A percentile compares a stretch with the other conserved stretches of the same genome.
Evolutionary conservation across 208 protist species (phyloP).

Genomic region (Leptomonas seymouri): DNA sequence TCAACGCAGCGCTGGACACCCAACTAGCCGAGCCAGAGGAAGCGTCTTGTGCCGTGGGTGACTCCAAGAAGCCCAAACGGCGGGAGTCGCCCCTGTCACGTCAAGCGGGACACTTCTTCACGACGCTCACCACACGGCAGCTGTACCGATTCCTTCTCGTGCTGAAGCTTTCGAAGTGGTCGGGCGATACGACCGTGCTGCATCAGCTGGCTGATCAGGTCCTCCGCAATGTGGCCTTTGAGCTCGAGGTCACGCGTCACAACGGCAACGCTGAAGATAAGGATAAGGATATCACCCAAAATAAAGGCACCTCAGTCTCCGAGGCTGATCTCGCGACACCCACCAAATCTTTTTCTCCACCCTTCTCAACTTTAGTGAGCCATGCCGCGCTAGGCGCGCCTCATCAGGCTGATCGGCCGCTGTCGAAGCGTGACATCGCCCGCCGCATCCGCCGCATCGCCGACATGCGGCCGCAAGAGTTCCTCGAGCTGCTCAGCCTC

Average conservation of each 20-base stretch:
- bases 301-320: not conserved
- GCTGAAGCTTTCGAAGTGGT: slow-evolving; percentile 55
- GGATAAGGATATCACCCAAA: not conserved
- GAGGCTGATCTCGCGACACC: not conserved
- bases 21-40: slow-evolving; percentile 7
- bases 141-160: slow-evolving; percentile 72
- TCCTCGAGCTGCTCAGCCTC: slow-evolving; percentile 65
- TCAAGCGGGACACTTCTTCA: slow-evolving; percentile 68
- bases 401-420: not conserved
- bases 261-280: not conserved
- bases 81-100: not conserved
- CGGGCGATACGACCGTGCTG: slow-evolving; percentile 41
- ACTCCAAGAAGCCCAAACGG: not conserved
- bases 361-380: not conserved
- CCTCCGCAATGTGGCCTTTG: slow-evolving; percentile 80
- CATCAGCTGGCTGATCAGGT: slow-evolving; percentile 67
- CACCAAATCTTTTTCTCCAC: not conserved
- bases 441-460: slow-evolving; percentile 40
- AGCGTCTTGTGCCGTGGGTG: not conserved
- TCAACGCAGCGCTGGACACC: slow-evolving; percentile 50
- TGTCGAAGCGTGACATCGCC: slow-evolving; percentile 13
- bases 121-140: slow-evolving; percentile 74
- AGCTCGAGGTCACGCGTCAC: slow-evolving; percentile 41
- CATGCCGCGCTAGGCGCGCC: not conserved
- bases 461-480: slow-evolving; percentile 43